Evolutionary conservation across 495 filamentous ascomycete genomes (phyloP).

Genomic region (Annulohypoxylon maeteangense): DNA sequence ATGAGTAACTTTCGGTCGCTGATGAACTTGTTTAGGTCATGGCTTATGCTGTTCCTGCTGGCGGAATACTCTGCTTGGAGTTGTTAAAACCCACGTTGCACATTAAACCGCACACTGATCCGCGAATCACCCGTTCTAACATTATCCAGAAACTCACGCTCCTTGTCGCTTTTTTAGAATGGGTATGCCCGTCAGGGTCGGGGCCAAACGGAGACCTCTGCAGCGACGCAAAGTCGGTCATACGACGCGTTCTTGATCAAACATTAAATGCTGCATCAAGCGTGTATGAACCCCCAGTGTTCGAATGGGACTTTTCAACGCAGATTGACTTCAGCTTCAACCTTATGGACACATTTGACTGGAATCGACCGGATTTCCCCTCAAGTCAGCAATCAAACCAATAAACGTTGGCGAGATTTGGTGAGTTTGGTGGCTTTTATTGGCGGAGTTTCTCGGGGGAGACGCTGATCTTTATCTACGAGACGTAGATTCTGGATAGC

Average conservation of each 20-base stretch:
- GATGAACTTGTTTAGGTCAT: constrained; percentile 54
- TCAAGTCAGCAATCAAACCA: constrained; percentile 42
- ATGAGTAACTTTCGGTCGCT: constrained; percentile 8
- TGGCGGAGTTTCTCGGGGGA: no score
- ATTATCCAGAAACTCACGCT: constrained; percentile 72
- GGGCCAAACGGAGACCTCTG: constrained; percentile 67
- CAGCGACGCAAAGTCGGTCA: constrained; percentile 53
- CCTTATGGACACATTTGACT: constrained; percentile 50
- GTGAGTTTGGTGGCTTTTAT: neutral
- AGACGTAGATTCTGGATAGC: no score
- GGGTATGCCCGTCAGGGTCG: constrained; percentile 63
- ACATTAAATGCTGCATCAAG: constrained; percentile 48
- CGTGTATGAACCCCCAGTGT: constrained; percentile 33
- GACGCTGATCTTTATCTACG: no score
- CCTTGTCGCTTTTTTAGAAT: constrained; percentile 67
- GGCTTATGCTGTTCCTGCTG: constrained; percentile 66
- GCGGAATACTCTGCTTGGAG: constrained; percentile 70
- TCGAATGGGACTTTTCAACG: constrained; percentile 40
- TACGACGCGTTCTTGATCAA: constrained; percentile 60
- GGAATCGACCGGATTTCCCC: constrained; percentile 44
- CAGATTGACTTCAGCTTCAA: constrained; percentile 49
- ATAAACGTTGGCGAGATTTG: constrained; percentile 1
- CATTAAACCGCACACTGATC: constrained; percentile 51
- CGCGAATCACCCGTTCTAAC: constrained; percentile 64
- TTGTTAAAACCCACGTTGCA: constrained; percentile 64